Base-by-base conservation (phyloP, 2,329 filamentous ascomycete genomes). In the Exophiala calicioides region DNA sequence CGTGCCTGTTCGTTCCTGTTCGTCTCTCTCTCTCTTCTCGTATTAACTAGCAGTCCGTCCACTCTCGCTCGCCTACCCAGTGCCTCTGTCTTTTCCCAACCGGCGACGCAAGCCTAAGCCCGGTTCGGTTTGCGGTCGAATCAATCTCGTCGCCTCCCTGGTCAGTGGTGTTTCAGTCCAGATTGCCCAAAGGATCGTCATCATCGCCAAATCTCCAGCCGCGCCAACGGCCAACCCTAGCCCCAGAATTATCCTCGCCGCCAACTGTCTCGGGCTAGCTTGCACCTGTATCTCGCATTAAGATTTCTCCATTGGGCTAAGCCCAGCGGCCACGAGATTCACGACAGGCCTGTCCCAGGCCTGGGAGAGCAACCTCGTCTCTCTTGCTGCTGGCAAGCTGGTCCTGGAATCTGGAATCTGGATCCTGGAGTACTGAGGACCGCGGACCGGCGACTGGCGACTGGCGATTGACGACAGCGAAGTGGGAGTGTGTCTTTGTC, bases 121-220 rank as follows among this genome's bases (percentile, higher is more conserved):
- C n/a, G n/a, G n/a, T n/a, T n/a, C n/a, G n/a, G n/a, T n/a, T n/a
- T n/a, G n/a, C n/a, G n/a, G n/a, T n/a, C n/a, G n/a, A n/a, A n/a
- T n/a, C 39, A 23, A 15, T 27, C 31, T 34, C 26, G 12, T 30
- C 30, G 27, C 37, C 29, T 40, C 32, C 31, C 35, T 30, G 31
- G 30, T 37, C 29, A 24, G 27, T 16, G 27, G 29, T 33, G 51
- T 53, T 53, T 53, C 51, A 53, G 42, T 44, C 37, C 37, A 53
- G 51, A 53, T 53, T 50, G 43, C 39, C 41, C 21, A 21, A n/a
- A 19, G 32, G 44, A 49, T 50, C 51, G 43, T 44, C 38, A 33
- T 39, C 36, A 26, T 29, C 12, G 30, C 47, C 39, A 37, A 53
- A 50, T 48, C 46, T 45, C 42, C 24, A 12, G 19, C 38, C 26